Base-by-base conservation (phyloP, 179 eudicot genomes). In the Beta lomatogona region DNA sequence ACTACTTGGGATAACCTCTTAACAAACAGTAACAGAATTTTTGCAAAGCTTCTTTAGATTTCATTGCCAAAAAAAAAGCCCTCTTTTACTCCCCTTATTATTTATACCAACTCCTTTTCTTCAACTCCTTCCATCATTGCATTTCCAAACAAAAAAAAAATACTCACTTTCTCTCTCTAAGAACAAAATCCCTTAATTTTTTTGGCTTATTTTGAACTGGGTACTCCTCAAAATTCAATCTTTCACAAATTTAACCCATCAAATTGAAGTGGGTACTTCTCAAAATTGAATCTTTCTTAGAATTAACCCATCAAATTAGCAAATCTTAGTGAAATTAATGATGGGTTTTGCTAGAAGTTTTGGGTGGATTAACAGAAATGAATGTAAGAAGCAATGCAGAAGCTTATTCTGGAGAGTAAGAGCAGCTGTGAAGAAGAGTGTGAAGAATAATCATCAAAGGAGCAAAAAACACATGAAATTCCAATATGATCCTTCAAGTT, bases 401-500 rank as follows among this genome's bases (percentile, higher is more conserved):
- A 91, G 83, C 61, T 78, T 94, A 18, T 84, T 86, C 67, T 84
- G 89, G 89, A 91, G 85, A 78, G 70, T 89, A 55, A 90, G 84
- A 86, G 93, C 97, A 73, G 89, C 92, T 21, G 68, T 90, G 60
- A 89, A 85, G 83, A 91, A 90, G 77, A 85, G 85, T 22, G 79
- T 79, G 52, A 86, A 69, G 69, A 85, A 70, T 28, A 75, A 21
- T 18, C 71, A 63, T n/a, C 73, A 64, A 57, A 73, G 66, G 25
- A 81, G 86, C 15, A 92, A 86, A 70, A 82, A 81, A 69, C 82
- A 86, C 3, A 55, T 83, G 61, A 88, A 80, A 71, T 94, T 92
- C 84, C 93, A 89, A 57, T 94, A 94, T 83, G 98, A 94, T 88
- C 95, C 95, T 78, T 90, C 86, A 61, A 94, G 97, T 73, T 94